These are phyloP conservation scores for Asterionellopsis glacialis DNA, from an alignment of 108 stramenopile species.

Conservation along the genomic window DNA sequence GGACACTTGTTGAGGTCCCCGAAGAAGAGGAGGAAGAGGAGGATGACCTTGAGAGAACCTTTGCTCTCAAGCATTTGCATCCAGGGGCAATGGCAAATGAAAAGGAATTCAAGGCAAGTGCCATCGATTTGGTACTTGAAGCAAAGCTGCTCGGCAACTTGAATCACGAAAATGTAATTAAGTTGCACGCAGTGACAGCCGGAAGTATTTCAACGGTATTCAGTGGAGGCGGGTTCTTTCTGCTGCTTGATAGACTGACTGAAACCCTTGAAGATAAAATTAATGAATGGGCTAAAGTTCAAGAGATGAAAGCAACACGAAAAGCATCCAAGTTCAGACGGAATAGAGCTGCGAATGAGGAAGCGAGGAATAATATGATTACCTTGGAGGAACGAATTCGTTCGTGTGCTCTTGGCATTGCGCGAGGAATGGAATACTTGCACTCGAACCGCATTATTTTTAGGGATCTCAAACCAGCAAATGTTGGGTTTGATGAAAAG, in stretches of 20 bases:
- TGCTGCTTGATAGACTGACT: conserved; percentile 73
- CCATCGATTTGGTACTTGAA: conserved; percentile 30
- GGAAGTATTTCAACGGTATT: conserved; percentile 4
- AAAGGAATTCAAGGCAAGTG: conserved; percentile 10
- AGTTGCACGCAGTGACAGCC: conserved; percentile 16
- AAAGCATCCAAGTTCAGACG: background rate
- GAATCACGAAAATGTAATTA: conserved; percentile 33
- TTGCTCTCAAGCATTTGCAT: conserved; percentile 8
- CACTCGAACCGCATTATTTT: conserved; percentile 39
- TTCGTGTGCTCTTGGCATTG: conserved; percentile 68
- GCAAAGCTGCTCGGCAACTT: conserved; percentile 20
- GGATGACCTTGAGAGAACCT: background rate
- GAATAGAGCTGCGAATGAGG: background rate
- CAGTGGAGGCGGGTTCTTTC: conserved; percentile 58
- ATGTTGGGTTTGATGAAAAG: conserved; percentile 42
- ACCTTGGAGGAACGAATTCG: conserved; percentile 10
- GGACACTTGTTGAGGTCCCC: background rate
- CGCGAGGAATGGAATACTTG: conserved; percentile 53
- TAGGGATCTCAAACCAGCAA: conserved; percentile 52
- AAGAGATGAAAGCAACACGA: conserved; percentile 23
- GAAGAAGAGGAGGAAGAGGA: conserved; percentile 3
- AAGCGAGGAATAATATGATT: background rate
- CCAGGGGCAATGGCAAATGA: background rate
- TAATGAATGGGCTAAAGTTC: conserved; percentile 28
- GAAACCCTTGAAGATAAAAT: conserved; percentile 70